These are phyloP conservation scores for Rhodomyrtus psidioides DNA, from an alignment of 441 rosid species.

Conservation along the genomic window DNA sequence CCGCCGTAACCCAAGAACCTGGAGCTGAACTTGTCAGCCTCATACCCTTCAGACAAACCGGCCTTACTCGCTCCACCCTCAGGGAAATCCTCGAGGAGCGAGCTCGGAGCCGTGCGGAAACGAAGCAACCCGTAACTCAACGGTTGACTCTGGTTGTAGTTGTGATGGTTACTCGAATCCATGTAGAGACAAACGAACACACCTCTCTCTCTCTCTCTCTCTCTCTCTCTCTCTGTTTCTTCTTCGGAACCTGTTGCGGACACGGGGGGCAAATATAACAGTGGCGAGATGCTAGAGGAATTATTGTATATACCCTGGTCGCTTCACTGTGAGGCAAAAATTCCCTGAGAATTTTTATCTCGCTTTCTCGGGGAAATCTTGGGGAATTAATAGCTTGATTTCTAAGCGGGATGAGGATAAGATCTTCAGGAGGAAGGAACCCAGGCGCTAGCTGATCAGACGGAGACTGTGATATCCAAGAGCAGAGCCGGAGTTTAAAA, in stretches of 20 bases:
- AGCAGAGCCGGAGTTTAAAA: neutral
- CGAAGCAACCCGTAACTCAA: constrained; percentile 60
- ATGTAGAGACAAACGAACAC: constrained; percentile 11
- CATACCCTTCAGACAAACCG: constrained; percentile 4
- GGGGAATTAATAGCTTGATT: constrained; percentile 21
- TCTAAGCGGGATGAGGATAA: constrained; percentile 50
- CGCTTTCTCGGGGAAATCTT: constrained; percentile 25
- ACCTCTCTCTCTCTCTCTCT: neutral
- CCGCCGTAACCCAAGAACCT: constrained; percentile 29
- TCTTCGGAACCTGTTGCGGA: neutral
- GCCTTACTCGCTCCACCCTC: constrained; percentile 22
- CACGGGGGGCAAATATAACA: neutral
- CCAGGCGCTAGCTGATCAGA: neutral
- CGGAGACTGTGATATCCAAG: neutral
- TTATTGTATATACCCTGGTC: constrained; percentile 14
- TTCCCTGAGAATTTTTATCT: constrained; percentile 26
- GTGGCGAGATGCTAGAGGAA: constrained; percentile 15
- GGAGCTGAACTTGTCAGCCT: constrained; percentile 27
- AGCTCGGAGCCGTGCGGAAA: constrained; percentile 76
- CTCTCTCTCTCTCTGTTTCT: neutral
- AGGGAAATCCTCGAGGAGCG: constrained; percentile 34
- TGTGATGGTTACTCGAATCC: constrained; percentile 52
- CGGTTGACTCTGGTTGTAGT: constrained; percentile 26
- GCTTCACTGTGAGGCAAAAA: neutral
- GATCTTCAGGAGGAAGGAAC: constrained; percentile 74